Base-by-base conservation (phyloP, 139 green algal species). In the Chlamydomonas sphaeroides region DNA sequence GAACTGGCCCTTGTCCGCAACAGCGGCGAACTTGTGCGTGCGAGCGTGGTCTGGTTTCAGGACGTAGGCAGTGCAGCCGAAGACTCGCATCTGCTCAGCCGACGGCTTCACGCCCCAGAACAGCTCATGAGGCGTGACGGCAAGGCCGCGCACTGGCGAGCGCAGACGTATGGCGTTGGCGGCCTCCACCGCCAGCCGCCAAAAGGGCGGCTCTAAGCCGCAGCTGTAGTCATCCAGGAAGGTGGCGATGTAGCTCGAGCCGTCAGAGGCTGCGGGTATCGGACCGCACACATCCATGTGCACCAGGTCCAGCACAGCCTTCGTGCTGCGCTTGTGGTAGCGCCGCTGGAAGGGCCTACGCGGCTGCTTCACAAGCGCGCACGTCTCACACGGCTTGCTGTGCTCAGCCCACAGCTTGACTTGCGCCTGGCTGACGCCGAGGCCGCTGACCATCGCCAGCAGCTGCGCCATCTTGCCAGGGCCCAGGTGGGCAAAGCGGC, bases 141-240 rank as follows among this genome's bases (percentile, higher is more conserved):
- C 3, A 3, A 14, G 25, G 57, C 57, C 57, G 6, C 57, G 57
- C 57, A 65, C 57, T 5, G 57, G 57, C 7, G 6, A 30, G 25
- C 57, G 57, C 7, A 23, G 5, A 5, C 57, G 57, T 11, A 65
- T 35, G 57, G 7, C 25, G 57, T 36, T 36, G 26, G 57, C 57
- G 5, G 57, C 57, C 57, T 35, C 57, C 15, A 65, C 57, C 57
- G 57, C 57, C 57, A 65, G 14, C 28, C 26, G 57, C 57, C 57
- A 65, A 25, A 56, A 48, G 30, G 25, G 62, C 18, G 23, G 14
- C 4, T n/a, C 5, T 8, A 86, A 32, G 5, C 59, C 32, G 35
- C 57, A 53, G 25, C 68, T 74, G 56, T 65, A 74, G 68, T 85
- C 79, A 48, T 80, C 68, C 62, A 86, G 61, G 39, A 86, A 72